Evolutionary conservation across 1,139 yeast species (phyloP).

Genomic region (Saccharomyces hybrid): DNA sequence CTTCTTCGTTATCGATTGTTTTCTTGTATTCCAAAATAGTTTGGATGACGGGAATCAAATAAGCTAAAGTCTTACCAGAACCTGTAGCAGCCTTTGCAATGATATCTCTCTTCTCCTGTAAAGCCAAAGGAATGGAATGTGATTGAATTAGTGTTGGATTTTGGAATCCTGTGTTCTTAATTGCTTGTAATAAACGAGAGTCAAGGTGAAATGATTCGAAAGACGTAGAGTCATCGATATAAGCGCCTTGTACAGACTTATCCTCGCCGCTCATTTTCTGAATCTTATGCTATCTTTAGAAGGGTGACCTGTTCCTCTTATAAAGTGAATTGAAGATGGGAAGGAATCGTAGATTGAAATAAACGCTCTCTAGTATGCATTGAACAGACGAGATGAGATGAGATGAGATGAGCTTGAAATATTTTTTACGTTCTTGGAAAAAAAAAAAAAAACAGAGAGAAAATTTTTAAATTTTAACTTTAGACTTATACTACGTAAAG

Average conservation of each 20-base stretch:
- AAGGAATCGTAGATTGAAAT: not conserved
- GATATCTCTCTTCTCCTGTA: conserved; percentile 78
- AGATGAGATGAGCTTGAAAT: conserved; percentile 8
- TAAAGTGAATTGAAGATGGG: not conserved
- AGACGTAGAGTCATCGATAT: conserved; percentile 61
- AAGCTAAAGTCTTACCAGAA: conserved; percentile 85
- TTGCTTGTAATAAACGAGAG: conserved; percentile 74
- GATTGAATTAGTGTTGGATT: conserved; percentile 88
- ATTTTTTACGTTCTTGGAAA: not conserved
- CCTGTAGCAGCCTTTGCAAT: conserved; percentile 88
- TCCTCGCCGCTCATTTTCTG: conserved; percentile 10
- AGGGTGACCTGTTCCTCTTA: not conserved
- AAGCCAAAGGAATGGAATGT: conserved; percentile 83
- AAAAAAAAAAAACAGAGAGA: not conserved
- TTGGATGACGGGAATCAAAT: conserved; percentile 70
- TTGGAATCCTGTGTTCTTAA: conserved; percentile 70
- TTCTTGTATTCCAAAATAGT: conserved; percentile 43
- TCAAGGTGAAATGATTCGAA: conserved; percentile 71
- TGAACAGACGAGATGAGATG: conserved; percentile 24
- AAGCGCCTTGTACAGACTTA: conserved; percentile 41
- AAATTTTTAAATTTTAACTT: not conserved
- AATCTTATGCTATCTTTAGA: not conserved
- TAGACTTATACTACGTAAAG: not conserved
- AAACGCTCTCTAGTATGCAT: not conserved
- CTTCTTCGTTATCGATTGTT: conserved; percentile 16